Base-by-base conservation (phyloP, 1,284 basidiomycete genomes). In the Papiliotrema nemorosa region DNA sequence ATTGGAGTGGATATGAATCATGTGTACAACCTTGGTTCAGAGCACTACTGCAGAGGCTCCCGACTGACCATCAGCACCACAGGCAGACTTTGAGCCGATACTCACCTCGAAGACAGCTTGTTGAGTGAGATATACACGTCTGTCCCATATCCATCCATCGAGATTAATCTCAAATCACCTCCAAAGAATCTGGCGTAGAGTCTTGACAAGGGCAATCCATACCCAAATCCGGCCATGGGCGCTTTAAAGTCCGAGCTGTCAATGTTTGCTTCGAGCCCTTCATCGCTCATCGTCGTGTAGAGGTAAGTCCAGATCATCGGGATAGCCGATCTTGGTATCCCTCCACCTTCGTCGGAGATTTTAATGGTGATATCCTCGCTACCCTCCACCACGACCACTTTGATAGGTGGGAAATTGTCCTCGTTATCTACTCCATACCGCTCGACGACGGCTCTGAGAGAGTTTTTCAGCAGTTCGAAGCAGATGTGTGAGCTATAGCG, bases 391-490 rank as follows among this genome's bases (percentile, higher is more conserved):
- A 97, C 94, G 52, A 98, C 83, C 36, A 97, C 90, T 75, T 94
- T 96, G 79, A 98, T 97, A 0, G 93, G 88, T 20, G 96, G 94
- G 77, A 88, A 91, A 41, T 74, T 65, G 57, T 85, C 84, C 67
- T 91, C 90, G 58, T 84, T 81, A 49, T 91, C 88, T 2, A 84
- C 83, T 16, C 73, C 73, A 70, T 85, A 90, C 2, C 90, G 84
- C 76, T 98, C 96, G 14, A 98, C 94, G 33, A 97, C 90, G 4
- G 96, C 94, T 44, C 94, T 86, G 6, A 99, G 81, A 21, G 92
- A 97, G 79, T 99, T 99, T 74, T 98, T 98, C 58, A 98, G 81
- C n/a, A 98, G 82, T 74, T 99, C 96, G 70, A 98, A 98, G 61
- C 88, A 84, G 76, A 99, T 97, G 75, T 98, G 94, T 1, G 90